A percentile compares a stretch with the other conserved stretches of the same genome.
phyloP scores from a whole-genome alignment of 2,329 filamentous ascomycete genomes.

The Talaromyces rugulosus region DNA sequence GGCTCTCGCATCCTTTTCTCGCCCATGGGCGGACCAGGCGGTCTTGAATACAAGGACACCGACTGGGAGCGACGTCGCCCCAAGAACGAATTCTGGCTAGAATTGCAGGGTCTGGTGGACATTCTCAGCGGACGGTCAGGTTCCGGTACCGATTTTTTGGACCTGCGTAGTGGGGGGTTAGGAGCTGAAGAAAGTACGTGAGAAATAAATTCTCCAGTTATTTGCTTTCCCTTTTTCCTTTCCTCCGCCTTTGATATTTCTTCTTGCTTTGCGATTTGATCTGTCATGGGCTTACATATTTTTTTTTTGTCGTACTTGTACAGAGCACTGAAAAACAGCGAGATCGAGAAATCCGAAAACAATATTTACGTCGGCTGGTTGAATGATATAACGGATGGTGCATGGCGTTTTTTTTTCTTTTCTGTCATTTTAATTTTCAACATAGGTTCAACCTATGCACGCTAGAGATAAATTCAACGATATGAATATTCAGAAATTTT shows the following conservation, averaged over 20 bases:
- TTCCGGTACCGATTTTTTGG: not conserved
- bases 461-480: not conserved
- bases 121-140: slow-evolving; percentile 69
- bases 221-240: not conserved
- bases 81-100: slow-evolving; percentile 78
- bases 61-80: slow-evolving; percentile 91
- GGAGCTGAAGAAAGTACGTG: not conserved
- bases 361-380: not conserved
- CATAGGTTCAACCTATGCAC: not conserved
- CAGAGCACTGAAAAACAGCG: not conserved
- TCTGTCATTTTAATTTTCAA: not conserved
- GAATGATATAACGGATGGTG: not conserved
- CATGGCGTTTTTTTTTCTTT: not conserved
- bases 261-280: no score
- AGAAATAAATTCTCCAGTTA: not conserved
- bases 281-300: not conserved
- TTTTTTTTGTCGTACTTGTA: not conserved
- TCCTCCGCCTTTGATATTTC: no score
- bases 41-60: slow-evolving; percentile 77
- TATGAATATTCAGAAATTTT: not conserved
- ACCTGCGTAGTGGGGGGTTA: not conserved
- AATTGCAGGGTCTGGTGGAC: slow-evolving; percentile 76
- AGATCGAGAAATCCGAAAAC: not conserved
- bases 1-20: slow-evolving; percentile 87
- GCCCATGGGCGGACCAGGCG: slow-evolving; percentile 58